A percentile compares a stretch with the other conserved stretches of the same genome.
Evolutionary conservation across 805 yeast genomes (phyloP).

Genomic region (Starmerella lactis-condensi): DNA sequence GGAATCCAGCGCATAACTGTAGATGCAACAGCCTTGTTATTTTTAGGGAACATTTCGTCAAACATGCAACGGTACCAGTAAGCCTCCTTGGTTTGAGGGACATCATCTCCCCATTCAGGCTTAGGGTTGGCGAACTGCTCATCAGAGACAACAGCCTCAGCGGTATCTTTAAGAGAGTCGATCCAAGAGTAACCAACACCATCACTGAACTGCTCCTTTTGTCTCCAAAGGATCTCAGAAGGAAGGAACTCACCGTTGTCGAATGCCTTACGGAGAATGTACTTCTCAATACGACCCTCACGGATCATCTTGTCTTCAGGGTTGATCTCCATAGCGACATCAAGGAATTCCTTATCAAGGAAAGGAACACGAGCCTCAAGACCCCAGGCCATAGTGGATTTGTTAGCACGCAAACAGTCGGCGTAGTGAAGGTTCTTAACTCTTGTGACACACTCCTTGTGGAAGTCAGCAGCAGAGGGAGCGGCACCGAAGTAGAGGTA

Average conservation of each 20-base stretch:
- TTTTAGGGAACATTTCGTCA: conserved; percentile 77
- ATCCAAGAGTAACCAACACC: conserved; percentile 99
- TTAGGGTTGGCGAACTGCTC: conserved; percentile 82
- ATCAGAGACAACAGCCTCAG: conserved; percentile 69
- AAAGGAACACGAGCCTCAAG: conserved; percentile 98
- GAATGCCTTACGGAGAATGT: conserved; percentile 91
- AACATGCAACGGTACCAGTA: conserved; percentile 97
- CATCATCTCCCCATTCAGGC: conserved; percentile 88
- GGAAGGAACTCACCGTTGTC: conserved; percentile 91
- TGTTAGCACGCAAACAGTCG: conserved; percentile 97
- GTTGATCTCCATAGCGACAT: conserved; percentile 82
- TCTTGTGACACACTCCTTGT: conserved; percentile 83
- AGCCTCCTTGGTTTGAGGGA: conserved; percentile 96
- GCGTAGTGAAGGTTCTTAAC: conserved; percentile 94
- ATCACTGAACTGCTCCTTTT: conserved; percentile 97
- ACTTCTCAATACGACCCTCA: conserved; percentile 74
- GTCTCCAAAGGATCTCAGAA: conserved; percentile 95
- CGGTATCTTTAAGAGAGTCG: conserved; percentile 90
- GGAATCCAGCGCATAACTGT: conserved; percentile 99
- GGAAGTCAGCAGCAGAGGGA: conserved; percentile 84
- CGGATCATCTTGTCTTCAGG: conserved; percentile 78
- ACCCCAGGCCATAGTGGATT: conserved; percentile 99
- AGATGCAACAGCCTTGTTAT: conserved; percentile 74
- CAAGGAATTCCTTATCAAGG: conserved; percentile 83
- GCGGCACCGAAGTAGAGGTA: conserved; percentile 94